phyloP scores from a whole-genome alignment of 345 rosid genomes.

The Arabis alpina region DNA sequence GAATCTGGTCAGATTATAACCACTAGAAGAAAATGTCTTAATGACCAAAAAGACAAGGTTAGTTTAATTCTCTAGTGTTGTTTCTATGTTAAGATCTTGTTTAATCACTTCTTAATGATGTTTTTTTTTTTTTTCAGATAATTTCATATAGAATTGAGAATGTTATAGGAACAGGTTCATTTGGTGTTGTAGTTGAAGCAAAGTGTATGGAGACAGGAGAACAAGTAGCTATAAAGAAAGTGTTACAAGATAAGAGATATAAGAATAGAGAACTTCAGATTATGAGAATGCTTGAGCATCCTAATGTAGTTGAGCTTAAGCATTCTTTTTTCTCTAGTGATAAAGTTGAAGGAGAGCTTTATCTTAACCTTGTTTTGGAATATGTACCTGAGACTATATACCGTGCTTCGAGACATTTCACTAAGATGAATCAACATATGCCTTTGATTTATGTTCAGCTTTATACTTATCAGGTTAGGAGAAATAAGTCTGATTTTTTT shows the following conservation, averaged over 20 bases:
- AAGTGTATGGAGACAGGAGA: slow-evolving; percentile 86
- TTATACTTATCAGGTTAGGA: slow-evolving; percentile 74
- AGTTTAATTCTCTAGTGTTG: slow-evolving; percentile 1
- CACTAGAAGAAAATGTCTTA: slow-evolving; percentile 66
- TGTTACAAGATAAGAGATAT: slow-evolving; percentile 89
- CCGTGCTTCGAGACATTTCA: slow-evolving; percentile 72
- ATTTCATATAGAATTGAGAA: slow-evolving; percentile 84
- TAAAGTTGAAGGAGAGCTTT: slow-evolving; percentile 60
- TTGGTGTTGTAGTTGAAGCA: slow-evolving; percentile 96
- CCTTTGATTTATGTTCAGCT: slow-evolving; percentile 80
- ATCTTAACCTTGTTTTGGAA: slow-evolving; percentile 90
- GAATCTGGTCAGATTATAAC: slow-evolving; percentile 76
- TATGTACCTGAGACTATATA: slow-evolving; percentile 81
- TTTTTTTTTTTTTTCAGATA: slow-evolving; percentile 46
- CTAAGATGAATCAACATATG: slow-evolving; percentile 73
- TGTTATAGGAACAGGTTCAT: slow-evolving; percentile 86
- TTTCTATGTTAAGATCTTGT: background rate
- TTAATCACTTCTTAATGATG: slow-evolving; percentile 16
- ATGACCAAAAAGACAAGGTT: slow-evolving; percentile 84
- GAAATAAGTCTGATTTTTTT: background rate
- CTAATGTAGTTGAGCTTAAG: slow-evolving; percentile 75
- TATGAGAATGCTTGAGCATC: slow-evolving; percentile 78
- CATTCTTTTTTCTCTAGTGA: slow-evolving; percentile 84
- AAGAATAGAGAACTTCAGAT: slow-evolving; percentile 95
- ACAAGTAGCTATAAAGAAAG: slow-evolving; percentile 92